These are phyloP conservation scores for Taiozyma sp. DNA, from an alignment of 1,139 yeast species.

Conservation along the genomic window DNA sequence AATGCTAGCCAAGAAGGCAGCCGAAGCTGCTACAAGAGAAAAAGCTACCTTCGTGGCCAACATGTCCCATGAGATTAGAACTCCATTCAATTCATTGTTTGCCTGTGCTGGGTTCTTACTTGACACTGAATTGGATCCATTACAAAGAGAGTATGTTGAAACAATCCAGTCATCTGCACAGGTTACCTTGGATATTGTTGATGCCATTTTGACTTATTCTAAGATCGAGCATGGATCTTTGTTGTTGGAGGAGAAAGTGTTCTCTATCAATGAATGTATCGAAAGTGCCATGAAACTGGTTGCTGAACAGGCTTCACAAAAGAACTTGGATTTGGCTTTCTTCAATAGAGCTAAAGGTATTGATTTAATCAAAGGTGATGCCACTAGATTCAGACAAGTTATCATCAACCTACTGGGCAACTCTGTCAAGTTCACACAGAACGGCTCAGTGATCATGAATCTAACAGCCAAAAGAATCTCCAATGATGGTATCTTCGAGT, in stretches of 20 bases:
- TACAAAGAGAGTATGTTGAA: conserved; percentile 51
- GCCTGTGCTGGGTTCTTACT: conserved; percentile 51
- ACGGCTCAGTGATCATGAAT: conserved; percentile 43
- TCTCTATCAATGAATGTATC: conserved; percentile 45
- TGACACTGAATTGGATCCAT: conserved; percentile 42
- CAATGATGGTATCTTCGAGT: conserved; percentile 36
- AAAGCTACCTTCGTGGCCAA: conserved; percentile 57
- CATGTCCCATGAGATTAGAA: conserved; percentile 57
- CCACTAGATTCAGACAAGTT: conserved; percentile 49
- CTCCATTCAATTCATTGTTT: conserved; percentile 53
- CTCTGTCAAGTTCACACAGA: conserved; percentile 50
- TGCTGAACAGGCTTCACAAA: conserved; percentile 47
- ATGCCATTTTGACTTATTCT: conserved; percentile 53
- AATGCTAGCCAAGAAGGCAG: conserved; percentile 50
- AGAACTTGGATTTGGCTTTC: conserved; percentile 44
- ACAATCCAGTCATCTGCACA: conserved; percentile 49
- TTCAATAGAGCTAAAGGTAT: conserved; percentile 40
- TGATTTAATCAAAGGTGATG: conserved; percentile 45
- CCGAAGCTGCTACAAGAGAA: conserved; percentile 57
- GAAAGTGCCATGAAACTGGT: conserved; percentile 49
- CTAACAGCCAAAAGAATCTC: conserved; percentile 32
- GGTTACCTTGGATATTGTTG: conserved; percentile 51
- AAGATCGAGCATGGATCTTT: conserved; percentile 55
- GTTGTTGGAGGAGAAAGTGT: conserved; percentile 42
- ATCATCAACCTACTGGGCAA: conserved; percentile 53